These are phyloP conservation scores for Paramecium octaurelia DNA, from an alignment of 73 alveolate species.

Conservation along the genomic window DNA sequence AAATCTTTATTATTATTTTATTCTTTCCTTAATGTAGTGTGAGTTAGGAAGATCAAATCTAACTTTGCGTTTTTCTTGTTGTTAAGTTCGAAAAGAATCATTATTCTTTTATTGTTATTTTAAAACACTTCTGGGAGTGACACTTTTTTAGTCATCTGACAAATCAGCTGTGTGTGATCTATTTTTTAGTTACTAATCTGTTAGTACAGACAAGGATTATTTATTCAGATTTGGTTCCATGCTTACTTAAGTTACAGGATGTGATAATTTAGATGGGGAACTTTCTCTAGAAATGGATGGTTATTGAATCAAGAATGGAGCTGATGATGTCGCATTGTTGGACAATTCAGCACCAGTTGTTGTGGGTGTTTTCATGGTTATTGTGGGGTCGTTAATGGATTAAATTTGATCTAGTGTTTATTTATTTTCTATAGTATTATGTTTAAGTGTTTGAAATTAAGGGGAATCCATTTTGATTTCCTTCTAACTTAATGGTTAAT, in stretches of 20 bases:
- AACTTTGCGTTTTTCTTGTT: slow-evolving; percentile 14
- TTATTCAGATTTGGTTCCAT: neutral
- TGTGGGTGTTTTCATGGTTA: neutral
- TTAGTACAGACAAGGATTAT: neutral
- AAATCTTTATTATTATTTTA: neutral
- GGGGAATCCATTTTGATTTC: neutral
- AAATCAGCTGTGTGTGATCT: slow-evolving; percentile 37
- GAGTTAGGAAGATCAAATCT: slow-evolving; percentile 40
- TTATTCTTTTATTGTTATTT: neutral
- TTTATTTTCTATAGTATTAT: neutral
- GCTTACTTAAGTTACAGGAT: neutral
- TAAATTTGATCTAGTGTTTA: neutral
- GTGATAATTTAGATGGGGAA: slow-evolving; percentile 10
- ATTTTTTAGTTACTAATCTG: neutral
- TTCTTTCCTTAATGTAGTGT: slow-evolving; percentile 25
- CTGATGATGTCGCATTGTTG: neutral
- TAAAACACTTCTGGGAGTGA: slow-evolving; percentile 16
- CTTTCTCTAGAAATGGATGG: neutral
- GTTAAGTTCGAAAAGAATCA: neutral
- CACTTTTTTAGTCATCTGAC: slow-evolving; percentile 41
- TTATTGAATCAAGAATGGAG: neutral
- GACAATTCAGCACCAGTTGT: neutral
- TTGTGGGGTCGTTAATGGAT: neutral
- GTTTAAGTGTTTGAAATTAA: neutral
- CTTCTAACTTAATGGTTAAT: neutral